Conservation (phyloP, 768 basidiomycete genomes). For the Gyrodon lividus region DNA sequence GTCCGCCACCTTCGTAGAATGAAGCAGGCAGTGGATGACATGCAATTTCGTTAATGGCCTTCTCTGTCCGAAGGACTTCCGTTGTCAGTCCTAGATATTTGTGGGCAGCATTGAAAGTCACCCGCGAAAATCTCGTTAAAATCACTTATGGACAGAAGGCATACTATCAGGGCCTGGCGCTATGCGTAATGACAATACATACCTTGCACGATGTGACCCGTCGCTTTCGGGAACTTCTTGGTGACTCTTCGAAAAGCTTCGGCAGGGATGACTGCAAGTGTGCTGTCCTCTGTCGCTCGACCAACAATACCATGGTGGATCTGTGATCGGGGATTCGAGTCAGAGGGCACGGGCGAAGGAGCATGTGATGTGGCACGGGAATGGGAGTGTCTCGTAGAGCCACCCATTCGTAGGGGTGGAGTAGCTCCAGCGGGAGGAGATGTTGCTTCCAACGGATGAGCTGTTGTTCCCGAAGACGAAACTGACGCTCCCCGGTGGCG, state of each 20-base stretch:
- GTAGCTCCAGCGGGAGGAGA: constrained; percentile 18
- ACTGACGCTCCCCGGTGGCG: constrained; percentile 52
- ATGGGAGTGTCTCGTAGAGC: constrained; percentile 5
- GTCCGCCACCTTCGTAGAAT: constrained; percentile 91
- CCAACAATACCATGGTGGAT: constrained; percentile 77
- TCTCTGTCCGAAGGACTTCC: constrained; percentile 94
- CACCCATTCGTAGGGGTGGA: constrained; percentile 8
- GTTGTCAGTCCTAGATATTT: constrained; percentile 93
- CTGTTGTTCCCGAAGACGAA: constrained; percentile 69
- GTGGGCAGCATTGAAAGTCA: constrained; percentile 97
- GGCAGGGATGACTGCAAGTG: constrained; percentile 97
- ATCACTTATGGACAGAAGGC: constrained; percentile 58
- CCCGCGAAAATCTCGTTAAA: constrained; percentile 91
- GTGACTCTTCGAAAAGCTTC: constrained; percentile 94
- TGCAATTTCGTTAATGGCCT: constrained; percentile 95
- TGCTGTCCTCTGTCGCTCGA: constrained; percentile 91
- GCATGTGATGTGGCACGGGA: constrained; percentile 14
- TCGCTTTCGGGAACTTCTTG: constrained; percentile 95
- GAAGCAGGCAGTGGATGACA: constrained; percentile 89
- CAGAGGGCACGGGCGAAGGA: constrained; percentile 24
- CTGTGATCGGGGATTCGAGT: constrained; percentile 28
- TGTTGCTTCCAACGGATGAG: constrained; percentile 45
- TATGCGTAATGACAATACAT: constrained; percentile 6
- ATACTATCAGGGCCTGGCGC: constrained; percentile 11
- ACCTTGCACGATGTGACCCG: constrained; percentile 96